phyloP scores from a whole-genome alignment of 768 basidiomycete species.

The Phaeolepiota aurea region DNA sequence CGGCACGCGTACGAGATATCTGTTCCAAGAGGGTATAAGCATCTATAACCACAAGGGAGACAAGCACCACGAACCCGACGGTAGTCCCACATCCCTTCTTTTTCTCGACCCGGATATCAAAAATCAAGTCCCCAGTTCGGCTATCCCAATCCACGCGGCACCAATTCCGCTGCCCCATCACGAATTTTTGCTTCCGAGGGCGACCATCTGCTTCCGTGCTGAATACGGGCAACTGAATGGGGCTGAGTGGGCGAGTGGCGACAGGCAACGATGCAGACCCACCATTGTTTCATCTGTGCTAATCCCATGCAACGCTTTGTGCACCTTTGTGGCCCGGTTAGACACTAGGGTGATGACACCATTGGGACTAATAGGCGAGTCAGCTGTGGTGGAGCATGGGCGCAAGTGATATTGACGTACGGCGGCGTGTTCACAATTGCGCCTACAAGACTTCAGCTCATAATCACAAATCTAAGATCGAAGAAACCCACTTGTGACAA shows the following conservation, averaged over 20 bases:
- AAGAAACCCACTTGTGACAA: conserved; percentile 53
- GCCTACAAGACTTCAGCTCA: conserved; percentile 25
- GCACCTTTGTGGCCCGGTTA: conserved; percentile 70
- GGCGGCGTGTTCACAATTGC: conserved; percentile 95
- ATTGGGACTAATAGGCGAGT: conserved; percentile 41
- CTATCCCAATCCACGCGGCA: conserved; percentile 58
- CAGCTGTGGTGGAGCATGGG: too few relatives aligned
- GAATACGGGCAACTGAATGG: conserved; percentile 65
- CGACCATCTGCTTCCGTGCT: conserved; percentile 67
- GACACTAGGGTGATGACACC: conserved; percentile 75
- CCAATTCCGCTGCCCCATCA: conserved; percentile 91
- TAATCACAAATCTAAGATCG: too few relatives aligned
- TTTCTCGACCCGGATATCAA: conserved; percentile 83
- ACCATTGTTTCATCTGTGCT: conserved; percentile 90
- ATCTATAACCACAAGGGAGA: neutral
- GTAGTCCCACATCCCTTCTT: conserved; percentile 78
- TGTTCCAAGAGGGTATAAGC: conserved; percentile 11
- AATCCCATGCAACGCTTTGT: conserved; percentile 76
- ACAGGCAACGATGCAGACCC: conserved; percentile 4
- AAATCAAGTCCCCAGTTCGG: conserved; percentile 56
- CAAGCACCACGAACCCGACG: conserved; percentile 46
- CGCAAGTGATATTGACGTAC: conserved; percentile 34
- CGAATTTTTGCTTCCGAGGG: conserved; percentile 65
- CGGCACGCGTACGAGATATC: conserved; percentile 36
- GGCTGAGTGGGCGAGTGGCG: neutral